Percentiles rank a stretch among this genome's conserved stretches.
These are phyloP conservation scores for Pyrenopolyporus hunteri DNA, from an alignment of 495 filamentous ascomycete genomes.

Conservation along the genomic window DNA sequence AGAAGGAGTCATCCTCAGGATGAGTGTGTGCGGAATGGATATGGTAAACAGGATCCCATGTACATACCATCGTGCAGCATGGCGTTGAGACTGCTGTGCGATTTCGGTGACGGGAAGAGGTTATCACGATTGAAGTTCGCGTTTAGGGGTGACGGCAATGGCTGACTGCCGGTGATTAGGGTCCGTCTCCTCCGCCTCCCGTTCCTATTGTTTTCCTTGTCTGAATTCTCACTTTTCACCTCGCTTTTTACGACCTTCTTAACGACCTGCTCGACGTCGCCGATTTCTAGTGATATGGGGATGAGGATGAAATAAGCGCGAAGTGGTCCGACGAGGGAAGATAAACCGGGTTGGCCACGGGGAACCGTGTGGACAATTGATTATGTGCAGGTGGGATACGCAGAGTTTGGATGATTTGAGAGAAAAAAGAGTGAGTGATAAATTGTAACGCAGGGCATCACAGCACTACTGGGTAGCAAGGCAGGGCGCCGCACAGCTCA, in stretches of 20 bases:
- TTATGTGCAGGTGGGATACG: neutral
- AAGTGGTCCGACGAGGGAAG: too few species aligned
- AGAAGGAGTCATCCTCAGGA: neutral
- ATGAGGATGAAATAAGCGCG: too few species aligned
- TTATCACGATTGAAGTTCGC: constrained; percentile 83
- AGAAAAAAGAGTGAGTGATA: constrained; percentile 15
- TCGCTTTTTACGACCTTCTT: constrained; percentile 93
- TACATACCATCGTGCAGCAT: constrained; percentile 79
- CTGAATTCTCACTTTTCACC: constrained; percentile 81
- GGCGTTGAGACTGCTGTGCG: constrained; percentile 82
- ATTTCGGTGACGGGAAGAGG: constrained; percentile 69
- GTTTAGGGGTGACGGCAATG: constrained; percentile 92
- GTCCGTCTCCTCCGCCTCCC: constrained; percentile 90
- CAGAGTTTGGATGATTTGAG: constrained; percentile 11
- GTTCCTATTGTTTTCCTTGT: constrained; percentile 91
- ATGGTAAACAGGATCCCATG: constrained; percentile 8
- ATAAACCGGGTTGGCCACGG: constrained; percentile 8
- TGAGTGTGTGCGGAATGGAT: too few species aligned
- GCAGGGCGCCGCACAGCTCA: constrained; percentile 10
- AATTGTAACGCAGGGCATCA: constrained; percentile 11
- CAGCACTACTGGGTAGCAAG: constrained; percentile 5
- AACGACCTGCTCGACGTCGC: constrained; percentile 95
- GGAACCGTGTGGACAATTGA: constrained; percentile 4
- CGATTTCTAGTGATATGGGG: too few species aligned
- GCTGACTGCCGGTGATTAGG: constrained; percentile 96